Evolutionary conservation across 257 asterid species (phyloP).

Genomic region (Nicotiana obtusifolia): DNA sequence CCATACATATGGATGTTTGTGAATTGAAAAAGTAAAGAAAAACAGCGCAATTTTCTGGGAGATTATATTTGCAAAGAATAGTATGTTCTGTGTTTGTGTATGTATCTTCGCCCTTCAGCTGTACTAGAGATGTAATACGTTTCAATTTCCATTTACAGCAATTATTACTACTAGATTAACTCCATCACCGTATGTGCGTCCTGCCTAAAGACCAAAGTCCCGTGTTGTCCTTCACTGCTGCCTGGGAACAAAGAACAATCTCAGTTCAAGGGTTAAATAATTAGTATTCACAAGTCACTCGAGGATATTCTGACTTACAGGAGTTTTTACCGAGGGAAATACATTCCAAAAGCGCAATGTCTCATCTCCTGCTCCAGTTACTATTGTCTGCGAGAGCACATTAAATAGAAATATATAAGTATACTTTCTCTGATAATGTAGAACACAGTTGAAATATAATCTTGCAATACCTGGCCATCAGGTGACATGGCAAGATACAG

Average conservation of each 20-base stretch:
- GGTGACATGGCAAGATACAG: constrained; percentile 94
- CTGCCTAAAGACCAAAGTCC: constrained; percentile 95
- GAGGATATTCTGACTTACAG: constrained; percentile 39
- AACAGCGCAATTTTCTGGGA: not conserved
- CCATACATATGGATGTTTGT: not conserved
- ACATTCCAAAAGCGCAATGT: constrained; percentile 89
- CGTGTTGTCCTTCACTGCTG: constrained; percentile 70
- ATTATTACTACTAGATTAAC: not conserved
- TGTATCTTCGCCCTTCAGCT: not conserved
- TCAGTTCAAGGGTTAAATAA: not conserved
- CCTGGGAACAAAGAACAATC: constrained; percentile 28
- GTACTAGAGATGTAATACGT: too few relatives aligned
- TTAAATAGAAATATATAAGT: not conserved
- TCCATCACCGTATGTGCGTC: constrained; percentile 57
- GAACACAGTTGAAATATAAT: not conserved
- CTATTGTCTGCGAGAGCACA: constrained; percentile 59
- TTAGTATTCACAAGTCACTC: not conserved
- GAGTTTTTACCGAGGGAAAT: constrained; percentile 76
- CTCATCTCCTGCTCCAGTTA: constrained; percentile 98
- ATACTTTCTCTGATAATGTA: not conserved
- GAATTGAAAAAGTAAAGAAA: not conserved
- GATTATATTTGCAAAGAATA: constrained; percentile 3
- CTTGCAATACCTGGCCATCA: constrained; percentile 84
- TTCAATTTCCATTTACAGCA: constrained; percentile 2
- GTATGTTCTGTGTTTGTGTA: not conserved